phyloP scores from a whole-genome alignment of 257 asterid species.

The Nicotiana benthamiana region DNA sequence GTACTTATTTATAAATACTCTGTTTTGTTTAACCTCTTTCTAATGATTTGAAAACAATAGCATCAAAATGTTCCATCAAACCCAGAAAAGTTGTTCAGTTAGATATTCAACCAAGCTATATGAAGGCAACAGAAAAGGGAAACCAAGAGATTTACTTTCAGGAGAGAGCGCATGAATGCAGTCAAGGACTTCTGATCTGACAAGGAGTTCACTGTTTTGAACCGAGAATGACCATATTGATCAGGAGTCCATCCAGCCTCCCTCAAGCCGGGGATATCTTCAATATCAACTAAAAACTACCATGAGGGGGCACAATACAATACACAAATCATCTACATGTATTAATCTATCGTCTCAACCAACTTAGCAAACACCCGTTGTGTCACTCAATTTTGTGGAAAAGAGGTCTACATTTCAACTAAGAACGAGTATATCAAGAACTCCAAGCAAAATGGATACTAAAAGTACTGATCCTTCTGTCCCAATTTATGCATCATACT shows the following conservation, averaged over 20 bases:
- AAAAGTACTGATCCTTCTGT: neutral
- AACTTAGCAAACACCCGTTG: neutral
- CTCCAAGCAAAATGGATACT: neutral
- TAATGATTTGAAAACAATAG: neutral
- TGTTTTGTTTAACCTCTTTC: neutral
- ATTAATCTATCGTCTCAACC: neutral
- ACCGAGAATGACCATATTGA: conserved; percentile 90
- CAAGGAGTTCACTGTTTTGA: conserved; percentile 46
- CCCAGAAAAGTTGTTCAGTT: neutral
- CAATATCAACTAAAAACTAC: no score
- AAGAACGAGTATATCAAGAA: neutral
- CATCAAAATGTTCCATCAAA: neutral
- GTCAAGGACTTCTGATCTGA: conserved; percentile 81
- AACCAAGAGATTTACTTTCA: conserved; percentile 45
- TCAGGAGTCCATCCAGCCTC: conserved; percentile 99
- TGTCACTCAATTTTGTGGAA: neutral
- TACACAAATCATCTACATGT: no score
- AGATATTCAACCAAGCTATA: neutral
- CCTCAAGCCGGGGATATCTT: no score
- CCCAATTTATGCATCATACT: no score
- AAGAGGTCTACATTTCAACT: neutral
- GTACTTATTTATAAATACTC: neutral
- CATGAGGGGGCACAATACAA: no score
- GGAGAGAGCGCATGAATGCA: conserved; percentile 84
- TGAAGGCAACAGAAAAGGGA: neutral